Base-by-base conservation (phyloP, 1,284 basidiomycete genomes). In the Coriolopsis trogii region DNA sequence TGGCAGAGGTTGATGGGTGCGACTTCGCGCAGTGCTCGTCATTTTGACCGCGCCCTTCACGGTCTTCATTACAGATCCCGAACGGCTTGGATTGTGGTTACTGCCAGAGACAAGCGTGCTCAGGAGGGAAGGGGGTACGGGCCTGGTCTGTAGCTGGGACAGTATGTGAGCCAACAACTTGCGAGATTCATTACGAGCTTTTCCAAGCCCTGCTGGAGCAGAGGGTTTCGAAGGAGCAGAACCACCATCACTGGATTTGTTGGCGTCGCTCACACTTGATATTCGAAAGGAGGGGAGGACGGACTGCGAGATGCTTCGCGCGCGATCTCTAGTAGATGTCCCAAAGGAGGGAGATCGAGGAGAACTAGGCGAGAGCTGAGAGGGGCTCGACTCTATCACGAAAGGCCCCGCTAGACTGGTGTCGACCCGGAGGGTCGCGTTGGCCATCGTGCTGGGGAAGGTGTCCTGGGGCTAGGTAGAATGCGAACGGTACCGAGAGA, bases 161-260 rank as follows among this genome's bases (percentile, higher is more conserved):
- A 88, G 68, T 26, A 85, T 72, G 64, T 84, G 81, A 0, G 76
- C 73, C 8, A 87, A 70, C 25, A 85, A 70, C 63, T 87, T 86
- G 34, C 79, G 75, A 7, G 80, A 79, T 65, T 85, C 85, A 48
- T 76, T 76, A 23, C 71, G 71, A 23, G 78, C 77, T 56, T 73
- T 70, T 45, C 66, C 67, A 24, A 65, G 67, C 9, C 70, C 68
- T 26, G 73, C 62, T 12, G 61, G 49, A 3, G 51, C 54, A 43
- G 55, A 49, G 6, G 46, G 37, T 26, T 41, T 41, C 25, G 18
- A 25, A 10, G 13, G 16, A 6, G 31, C 24, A 1, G 18, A 6
- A 5, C 8, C 34, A 21, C 45, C 7, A 43, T 38, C 9, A 41
- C 34, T 56, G 52, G 42, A 51, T 36, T 64, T 65, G 40, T 66